A percentile compares a stretch with the other conserved stretches of the same genome.
Conservation (phyloP, 2,329 filamentous ascomycete genomes). For the Teratosphaeria viscida region DNA sequence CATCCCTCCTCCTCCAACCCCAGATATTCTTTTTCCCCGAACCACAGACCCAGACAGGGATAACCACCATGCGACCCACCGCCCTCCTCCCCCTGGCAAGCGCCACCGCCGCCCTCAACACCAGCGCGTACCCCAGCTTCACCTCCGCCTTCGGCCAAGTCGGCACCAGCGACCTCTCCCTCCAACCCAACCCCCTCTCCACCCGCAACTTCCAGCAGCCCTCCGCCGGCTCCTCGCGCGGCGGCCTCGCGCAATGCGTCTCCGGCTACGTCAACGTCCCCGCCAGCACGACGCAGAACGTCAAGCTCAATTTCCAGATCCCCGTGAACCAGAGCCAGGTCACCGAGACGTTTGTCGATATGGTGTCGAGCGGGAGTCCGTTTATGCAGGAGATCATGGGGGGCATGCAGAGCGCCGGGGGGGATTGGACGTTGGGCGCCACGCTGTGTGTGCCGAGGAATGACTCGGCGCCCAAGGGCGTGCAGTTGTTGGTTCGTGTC, state of each 20-base stretch:
- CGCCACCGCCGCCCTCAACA: background rate
- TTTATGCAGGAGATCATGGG: slow-evolving; percentile 6
- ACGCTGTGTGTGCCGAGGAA: slow-evolving; percentile 1
- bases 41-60: background rate
- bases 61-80: background rate
- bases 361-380: slow-evolving; percentile 11
- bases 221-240: slow-evolving; percentile 10
- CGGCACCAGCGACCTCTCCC: background rate
- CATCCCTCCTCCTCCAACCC: too few relatives aligned
- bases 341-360: slow-evolving; percentile 15
- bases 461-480: slow-evolving; percentile 6
- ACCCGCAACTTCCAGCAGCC: slow-evolving; percentile 9
- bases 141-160: background rate
- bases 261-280: slow-evolving; percentile 17
- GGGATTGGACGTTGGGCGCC: background rate
- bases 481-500: slow-evolving; percentile 26
- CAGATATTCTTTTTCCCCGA: too few relatives aligned
- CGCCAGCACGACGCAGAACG: slow-evolving; percentile 16
- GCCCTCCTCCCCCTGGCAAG: background rate
- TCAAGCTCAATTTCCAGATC: slow-evolving; percentile 18
- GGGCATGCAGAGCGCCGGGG: background rate
- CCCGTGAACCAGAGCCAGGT: slow-evolving; percentile 19
- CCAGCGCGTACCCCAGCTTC: background rate
- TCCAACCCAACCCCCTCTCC: background rate
- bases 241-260: slow-evolving; percentile 20